phyloP scores from a whole-genome alignment of 257 asterid species.

The Penstemon eatonii region DNA sequence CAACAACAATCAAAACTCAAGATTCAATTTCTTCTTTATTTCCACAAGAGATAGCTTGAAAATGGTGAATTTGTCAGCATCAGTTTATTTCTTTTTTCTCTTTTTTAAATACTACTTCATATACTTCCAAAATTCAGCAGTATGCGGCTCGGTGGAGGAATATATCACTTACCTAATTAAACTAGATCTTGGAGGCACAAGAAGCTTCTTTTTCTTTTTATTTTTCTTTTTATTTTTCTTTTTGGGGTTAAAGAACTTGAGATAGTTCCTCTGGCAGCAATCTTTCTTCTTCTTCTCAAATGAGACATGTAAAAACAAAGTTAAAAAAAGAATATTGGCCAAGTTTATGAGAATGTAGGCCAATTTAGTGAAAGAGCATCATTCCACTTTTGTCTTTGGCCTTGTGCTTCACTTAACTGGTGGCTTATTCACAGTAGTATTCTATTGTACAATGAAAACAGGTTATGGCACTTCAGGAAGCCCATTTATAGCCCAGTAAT shows the following conservation, averaged over 20 bases:
- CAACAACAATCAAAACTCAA: no score
- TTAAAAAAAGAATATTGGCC: neutral
- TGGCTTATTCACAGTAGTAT: neutral
- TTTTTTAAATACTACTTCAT: neutral
- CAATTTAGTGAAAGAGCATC: neutral
- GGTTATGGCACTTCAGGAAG: slow-evolving; percentile 41
- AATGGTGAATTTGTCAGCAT: no score
- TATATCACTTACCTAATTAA: no score
- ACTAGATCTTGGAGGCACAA: slow-evolving; percentile 20
- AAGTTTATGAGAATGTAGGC: neutral
- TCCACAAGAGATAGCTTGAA: no score
- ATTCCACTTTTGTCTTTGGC: neutral
- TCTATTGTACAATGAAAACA: slow-evolving; percentile 27
- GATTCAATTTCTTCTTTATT: no score
- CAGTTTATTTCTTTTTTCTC: no score
- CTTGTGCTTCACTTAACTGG: slow-evolving; percentile 5
- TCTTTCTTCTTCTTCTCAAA: neutral
- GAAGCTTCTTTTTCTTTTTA: neutral
- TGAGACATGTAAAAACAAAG: neutral
- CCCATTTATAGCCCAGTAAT: no score
- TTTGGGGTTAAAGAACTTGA: no score
- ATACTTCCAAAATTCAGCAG: neutral
- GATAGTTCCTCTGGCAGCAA: no score
- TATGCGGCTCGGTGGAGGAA: neutral
- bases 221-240: no score